A percentile compares a stretch with the other conserved stretches of the same genome.
Evolutionary conservation across 2,329 filamentous ascomycete species (phyloP).

Genomic region (Diplodia scrobiculata): DNA sequence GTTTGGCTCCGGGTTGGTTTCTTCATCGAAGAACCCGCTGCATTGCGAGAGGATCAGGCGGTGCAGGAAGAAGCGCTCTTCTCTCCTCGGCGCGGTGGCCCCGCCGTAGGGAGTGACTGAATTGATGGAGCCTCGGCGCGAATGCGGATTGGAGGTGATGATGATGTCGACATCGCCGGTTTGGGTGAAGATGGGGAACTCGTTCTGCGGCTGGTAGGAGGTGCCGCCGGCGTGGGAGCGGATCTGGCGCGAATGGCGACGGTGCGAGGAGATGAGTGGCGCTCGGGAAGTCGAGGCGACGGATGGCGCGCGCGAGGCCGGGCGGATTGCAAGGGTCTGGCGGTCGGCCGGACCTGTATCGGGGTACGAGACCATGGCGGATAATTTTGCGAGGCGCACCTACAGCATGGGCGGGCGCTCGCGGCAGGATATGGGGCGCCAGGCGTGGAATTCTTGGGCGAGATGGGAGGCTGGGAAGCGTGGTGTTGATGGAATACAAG

Average conservation of each 20-base stretch:
- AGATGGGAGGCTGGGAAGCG: constrained; percentile 11
- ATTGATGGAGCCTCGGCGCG: constrained; percentile 30
- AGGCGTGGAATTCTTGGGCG: not conserved
- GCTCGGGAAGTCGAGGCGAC: constrained; percentile 60
- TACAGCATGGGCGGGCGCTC: constrained; percentile 8
- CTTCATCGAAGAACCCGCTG: constrained; percentile 90
- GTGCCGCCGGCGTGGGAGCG: constrained; percentile 77
- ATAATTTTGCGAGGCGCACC: not conserved
- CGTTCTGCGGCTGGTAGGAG: constrained; percentile 74
- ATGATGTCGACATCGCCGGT: constrained; percentile 92
- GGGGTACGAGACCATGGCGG: constrained; percentile 64
- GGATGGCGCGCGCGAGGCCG: constrained; percentile 56
- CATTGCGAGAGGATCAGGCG: constrained; percentile 83
- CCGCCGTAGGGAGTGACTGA: constrained; percentile 11
- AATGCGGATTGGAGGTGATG: constrained; percentile 50
- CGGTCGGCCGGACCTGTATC: constrained; percentile 55
- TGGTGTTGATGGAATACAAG: constrained; percentile 18
- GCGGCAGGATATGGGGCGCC: not conserved
- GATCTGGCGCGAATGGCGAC: constrained; percentile 71
- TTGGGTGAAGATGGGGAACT: constrained; percentile 87
- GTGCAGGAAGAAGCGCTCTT: constrained; percentile 85
- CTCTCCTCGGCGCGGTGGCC: constrained; percentile 61
- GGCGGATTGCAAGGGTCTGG: constrained; percentile 58
- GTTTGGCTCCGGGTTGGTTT: constrained; percentile 78
- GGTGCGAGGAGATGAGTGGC: constrained; percentile 46